A percentile compares a stretch with the other conserved stretches of the same genome.
These are phyloP conservation scores for Diaporthe sp. DNA, from an alignment of 2,329 filamentous ascomycete genomes.

Conservation along the genomic window DNA sequence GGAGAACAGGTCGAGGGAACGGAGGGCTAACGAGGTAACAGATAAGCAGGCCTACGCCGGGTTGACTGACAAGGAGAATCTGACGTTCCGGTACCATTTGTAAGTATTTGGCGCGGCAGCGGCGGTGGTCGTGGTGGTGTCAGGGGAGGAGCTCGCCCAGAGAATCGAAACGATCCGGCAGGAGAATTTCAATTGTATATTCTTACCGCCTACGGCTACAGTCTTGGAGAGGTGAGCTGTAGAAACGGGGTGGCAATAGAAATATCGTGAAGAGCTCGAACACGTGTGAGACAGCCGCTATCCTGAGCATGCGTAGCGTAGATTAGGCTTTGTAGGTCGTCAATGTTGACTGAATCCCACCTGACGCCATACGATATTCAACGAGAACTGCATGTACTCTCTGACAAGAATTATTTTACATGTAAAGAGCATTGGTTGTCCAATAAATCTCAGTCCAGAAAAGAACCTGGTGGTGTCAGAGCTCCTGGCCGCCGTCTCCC, in stretches of 20 bases:
- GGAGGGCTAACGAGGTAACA: neutral
- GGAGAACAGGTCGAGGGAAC: constrained; percentile 10
- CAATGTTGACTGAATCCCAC: neutral
- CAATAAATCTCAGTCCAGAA: too few relatives aligned
- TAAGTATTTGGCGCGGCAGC: neutral
- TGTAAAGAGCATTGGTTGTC: neutral
- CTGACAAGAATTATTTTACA: too few relatives aligned
- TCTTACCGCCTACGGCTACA: neutral
- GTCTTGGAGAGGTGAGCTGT: too few relatives aligned
- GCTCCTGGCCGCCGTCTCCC: neutral
- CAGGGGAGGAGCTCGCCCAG: too few relatives aligned
- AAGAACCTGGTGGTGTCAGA: neutral
- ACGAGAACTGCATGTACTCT: neutral
- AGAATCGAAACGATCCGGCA: neutral
- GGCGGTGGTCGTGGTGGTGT: too few relatives aligned
- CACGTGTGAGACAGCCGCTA: neutral
- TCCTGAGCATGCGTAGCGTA: neutral
- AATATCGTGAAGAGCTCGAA: neutral
- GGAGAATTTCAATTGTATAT: neutral
- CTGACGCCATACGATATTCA: neutral
- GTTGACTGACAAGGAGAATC: constrained; percentile 19
- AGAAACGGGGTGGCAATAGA: neutral
- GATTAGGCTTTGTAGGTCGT: neutral
- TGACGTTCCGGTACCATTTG: constrained; percentile 15
- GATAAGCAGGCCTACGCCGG: constrained; percentile 23